phyloP scores from a whole-genome alignment of 495 filamentous ascomycete genomes.

The Aspergillus nidulans region DNA sequence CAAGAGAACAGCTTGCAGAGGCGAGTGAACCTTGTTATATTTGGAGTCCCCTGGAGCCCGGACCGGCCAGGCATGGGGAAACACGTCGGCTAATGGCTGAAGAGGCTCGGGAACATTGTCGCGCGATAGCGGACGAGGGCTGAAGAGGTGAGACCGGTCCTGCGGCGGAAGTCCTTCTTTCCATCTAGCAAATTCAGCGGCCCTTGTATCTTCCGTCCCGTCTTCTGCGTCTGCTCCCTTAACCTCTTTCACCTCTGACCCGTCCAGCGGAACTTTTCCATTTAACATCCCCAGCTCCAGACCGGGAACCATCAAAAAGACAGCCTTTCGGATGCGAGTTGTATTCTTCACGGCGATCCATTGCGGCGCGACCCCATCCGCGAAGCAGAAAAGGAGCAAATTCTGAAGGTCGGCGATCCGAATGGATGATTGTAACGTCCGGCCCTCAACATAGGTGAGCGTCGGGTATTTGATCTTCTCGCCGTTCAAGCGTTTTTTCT shows the following conservation, averaged over 20 bases:
- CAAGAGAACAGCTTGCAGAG: slow-evolving; percentile 72
- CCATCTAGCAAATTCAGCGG: slow-evolving; percentile 38
- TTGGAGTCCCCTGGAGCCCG: slow-evolving; percentile 79
- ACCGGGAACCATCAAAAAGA: slow-evolving; percentile 91
- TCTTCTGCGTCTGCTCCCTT: slow-evolving; percentile 14
- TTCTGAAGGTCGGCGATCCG: slow-evolving; percentile 75
- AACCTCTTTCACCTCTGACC: slow-evolving; percentile 22
- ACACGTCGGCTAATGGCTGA: slow-evolving; percentile 72
- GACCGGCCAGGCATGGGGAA: slow-evolving; percentile 84
- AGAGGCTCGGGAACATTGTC: slow-evolving; percentile 59
- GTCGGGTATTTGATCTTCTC: slow-evolving; percentile 72
- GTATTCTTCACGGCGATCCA: slow-evolving; percentile 82
- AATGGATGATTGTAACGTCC: slow-evolving; percentile 62
- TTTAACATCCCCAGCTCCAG: slow-evolving; percentile 88
- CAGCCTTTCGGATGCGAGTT: slow-evolving; percentile 71
- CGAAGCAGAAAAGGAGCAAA: slow-evolving; percentile 82
- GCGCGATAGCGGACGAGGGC: slow-evolving; percentile 60
- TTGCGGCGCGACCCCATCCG: slow-evolving; percentile 77
- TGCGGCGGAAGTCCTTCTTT: slow-evolving; percentile 40
- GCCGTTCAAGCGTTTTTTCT: slow-evolving; percentile 40
- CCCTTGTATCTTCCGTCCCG: slow-evolving; percentile 14
- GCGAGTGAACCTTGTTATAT: slow-evolving; percentile 74
- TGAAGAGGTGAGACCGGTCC: slow-evolving; percentile 54
- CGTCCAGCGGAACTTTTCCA: slow-evolving; percentile 52
- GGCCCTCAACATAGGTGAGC: slow-evolving; percentile 63